Conservation (phyloP, 2,329 filamentous ascomycete genomes). For the Exserohilum rostratum region DNA sequence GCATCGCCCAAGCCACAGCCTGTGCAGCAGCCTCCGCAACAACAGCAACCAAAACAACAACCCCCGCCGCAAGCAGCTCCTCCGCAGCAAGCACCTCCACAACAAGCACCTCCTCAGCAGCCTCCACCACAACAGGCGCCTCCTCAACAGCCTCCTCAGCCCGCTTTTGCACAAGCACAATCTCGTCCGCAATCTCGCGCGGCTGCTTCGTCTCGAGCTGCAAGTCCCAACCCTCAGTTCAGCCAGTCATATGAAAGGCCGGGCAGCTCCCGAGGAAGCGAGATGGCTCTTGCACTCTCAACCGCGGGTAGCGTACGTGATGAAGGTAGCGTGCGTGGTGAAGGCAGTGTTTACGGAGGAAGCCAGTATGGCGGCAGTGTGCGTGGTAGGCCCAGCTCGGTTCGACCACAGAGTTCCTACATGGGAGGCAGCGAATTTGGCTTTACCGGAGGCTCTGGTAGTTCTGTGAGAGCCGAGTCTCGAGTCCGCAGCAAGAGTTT, state of each 20-base stretch:
- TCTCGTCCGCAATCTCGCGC: slow-evolving; percentile 41
- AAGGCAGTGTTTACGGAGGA: slow-evolving; percentile 49
- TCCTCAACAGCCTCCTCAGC: slow-evolving; percentile 46
- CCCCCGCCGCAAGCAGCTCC: not conserved
- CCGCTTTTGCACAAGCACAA: slow-evolving; percentile 23
- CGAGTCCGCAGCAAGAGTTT: slow-evolving; percentile 78
- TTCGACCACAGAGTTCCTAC: slow-evolving; percentile 54
- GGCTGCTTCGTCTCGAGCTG: slow-evolving; percentile 49
- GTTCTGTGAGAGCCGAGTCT: slow-evolving; percentile 48
- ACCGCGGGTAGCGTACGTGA: slow-evolving; percentile 47
- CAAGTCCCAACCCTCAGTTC: slow-evolving; percentile 61
- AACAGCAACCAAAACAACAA: not conserved
- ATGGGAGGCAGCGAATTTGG: slow-evolving; percentile 44
- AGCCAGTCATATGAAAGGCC: slow-evolving; percentile 56
- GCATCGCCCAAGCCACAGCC: slow-evolving; percentile 50
- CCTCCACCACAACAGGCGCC: slow-evolving; percentile 42
- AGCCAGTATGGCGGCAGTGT: slow-evolving; percentile 48
- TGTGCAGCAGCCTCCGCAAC: not conserved
- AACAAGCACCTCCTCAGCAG: not conserved
- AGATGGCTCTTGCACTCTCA: slow-evolving; percentile 55
- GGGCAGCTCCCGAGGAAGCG: slow-evolving; percentile 51
- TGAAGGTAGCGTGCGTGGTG: slow-evolving; percentile 46
- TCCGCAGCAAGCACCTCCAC: not conserved
- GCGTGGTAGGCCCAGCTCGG: slow-evolving; percentile 37
- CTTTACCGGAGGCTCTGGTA: slow-evolving; percentile 29